phyloP scores from a whole-genome alignment of 805 yeast species.

The Sugiyamaella smithiae region DNA sequence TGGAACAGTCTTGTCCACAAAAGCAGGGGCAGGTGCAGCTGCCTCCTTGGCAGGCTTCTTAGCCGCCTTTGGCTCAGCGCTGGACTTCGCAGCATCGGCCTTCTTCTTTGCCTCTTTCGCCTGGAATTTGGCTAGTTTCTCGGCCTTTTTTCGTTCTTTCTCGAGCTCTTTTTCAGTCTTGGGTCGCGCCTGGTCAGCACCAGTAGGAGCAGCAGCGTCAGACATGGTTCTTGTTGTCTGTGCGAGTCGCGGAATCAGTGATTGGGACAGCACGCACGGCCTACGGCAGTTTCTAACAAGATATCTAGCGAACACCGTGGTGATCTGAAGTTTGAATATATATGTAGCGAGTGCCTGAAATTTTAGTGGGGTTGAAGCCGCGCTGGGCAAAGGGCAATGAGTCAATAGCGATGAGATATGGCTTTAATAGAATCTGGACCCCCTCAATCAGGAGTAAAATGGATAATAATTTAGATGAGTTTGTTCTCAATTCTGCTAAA shows the following conservation, averaged over 20 bases:
- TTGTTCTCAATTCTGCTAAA: too few relatives aligned
- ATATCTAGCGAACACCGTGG: slow-evolving; percentile 6
- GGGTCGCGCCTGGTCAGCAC: slow-evolving; percentile 37
- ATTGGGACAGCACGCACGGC: slow-evolving; percentile 2
- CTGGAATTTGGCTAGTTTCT: slow-evolving; percentile 79
- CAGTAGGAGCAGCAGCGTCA: slow-evolving; percentile 21
- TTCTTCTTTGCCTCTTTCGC: slow-evolving; percentile 72
- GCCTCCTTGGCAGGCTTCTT: slow-evolving; percentile 54
- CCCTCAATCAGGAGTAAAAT: too few relatives aligned
- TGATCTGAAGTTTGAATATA: not conserved
- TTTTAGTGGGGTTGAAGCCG: slow-evolving; percentile 4
- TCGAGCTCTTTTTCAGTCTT: slow-evolving; percentile 80
- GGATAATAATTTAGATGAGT: too few relatives aligned
- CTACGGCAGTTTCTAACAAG: not conserved
- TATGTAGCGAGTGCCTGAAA: not conserved
- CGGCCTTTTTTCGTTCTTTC: slow-evolving; percentile 84
- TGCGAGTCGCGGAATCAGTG: slow-evolving; percentile 4
- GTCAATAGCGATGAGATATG: not conserved
- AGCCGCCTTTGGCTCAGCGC: slow-evolving; percentile 33
- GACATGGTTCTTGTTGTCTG: slow-evolving; percentile 14
- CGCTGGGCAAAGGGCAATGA: not conserved
- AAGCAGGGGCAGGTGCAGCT: slow-evolving; percentile 77
- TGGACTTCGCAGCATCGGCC: slow-evolving; percentile 42
- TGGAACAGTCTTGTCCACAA: slow-evolving; percentile 73
- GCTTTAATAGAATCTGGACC: too few relatives aligned